Evolutionary conservation across 2,329 filamentous ascomycete species (phyloP).

Genomic region (Macrophomina tecta): DNA sequence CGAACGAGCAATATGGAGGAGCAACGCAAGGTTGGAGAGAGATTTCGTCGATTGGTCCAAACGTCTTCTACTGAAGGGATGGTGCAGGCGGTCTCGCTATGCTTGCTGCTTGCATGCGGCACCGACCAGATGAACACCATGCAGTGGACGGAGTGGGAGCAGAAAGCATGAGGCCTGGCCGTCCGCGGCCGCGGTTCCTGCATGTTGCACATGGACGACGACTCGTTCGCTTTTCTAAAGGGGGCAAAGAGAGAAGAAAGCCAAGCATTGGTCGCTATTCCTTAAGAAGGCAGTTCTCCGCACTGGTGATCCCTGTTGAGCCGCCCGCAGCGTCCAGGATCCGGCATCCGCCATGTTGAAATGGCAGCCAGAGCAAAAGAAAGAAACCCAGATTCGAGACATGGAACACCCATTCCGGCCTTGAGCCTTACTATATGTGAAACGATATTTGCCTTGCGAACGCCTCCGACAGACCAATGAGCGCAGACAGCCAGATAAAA

Average conservation of each 20-base stretch:
- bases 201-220: neutral
- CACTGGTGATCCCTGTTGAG: neutral
- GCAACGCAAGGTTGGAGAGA: neutral
- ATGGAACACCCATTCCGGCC: neutral
- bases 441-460: neutral
- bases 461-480: neutral
- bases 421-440: neutral
- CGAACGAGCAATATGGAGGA: neutral
- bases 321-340: neutral
- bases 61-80: neutral
- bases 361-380: neutral
- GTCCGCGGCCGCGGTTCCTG: neutral
- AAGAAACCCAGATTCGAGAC: neutral
- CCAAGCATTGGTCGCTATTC: slow-evolving; percentile 5
- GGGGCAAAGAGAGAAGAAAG: neutral
- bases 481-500: neutral
- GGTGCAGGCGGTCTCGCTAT: neutral
- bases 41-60: neutral
- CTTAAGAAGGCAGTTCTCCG: neutral
- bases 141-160: neutral
- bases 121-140: neutral
- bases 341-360: neutral
- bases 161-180: neutral
- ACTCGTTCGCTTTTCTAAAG: neutral
- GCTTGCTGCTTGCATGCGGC: neutral